A percentile compares a stretch with the other conserved stretches of the same genome.
Conservation (phyloP, 1,284 basidiomycete species). For the Heterobasidion parviporum region DNA sequence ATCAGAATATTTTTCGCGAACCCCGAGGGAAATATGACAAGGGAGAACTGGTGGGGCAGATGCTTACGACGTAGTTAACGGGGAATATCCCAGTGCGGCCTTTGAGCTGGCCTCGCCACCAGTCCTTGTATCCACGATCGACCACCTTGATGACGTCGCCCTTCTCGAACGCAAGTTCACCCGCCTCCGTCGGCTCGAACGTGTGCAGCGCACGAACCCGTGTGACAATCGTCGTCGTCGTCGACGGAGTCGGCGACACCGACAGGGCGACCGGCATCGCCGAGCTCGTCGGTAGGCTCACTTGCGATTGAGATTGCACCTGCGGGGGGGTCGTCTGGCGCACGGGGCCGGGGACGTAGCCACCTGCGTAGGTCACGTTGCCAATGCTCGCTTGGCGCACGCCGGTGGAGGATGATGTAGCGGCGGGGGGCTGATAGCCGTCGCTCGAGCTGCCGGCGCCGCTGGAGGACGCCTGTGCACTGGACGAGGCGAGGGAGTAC, state of each 20-base stretch:
- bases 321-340: slow-evolving; percentile 14
- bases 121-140: slow-evolving; percentile 93
- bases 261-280: slow-evolving; percentile 22
- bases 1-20: too few species aligned
- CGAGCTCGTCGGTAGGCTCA: slow-evolving; percentile 20
- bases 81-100: slow-evolving; percentile 97
- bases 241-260: slow-evolving; percentile 1
- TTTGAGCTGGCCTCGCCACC: slow-evolving; percentile 95
- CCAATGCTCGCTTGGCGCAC: slow-evolving; percentile 12
- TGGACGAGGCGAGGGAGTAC: slow-evolving; percentile 29
- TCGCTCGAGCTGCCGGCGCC: slow-evolving; percentile 33
- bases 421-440: slow-evolving; percentile 15
- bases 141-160: slow-evolving; percentile 96
- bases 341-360: slow-evolving; percentile 20
- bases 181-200: slow-evolving; percentile 84
- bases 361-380: slow-evolving; percentile 16
- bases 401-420: slow-evolving; percentile 12
- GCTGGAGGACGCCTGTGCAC: slow-evolving; percentile 21
- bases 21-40: too few species aligned
- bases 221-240: slow-evolving; percentile 47
- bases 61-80: slow-evolving; percentile 90
- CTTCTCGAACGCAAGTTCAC: slow-evolving; percentile 88
- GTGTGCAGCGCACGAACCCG: slow-evolving; percentile 88
- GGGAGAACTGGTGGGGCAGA: too few species aligned
- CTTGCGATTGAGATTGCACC: slow-evolving; percentile 15